Conservation (phyloP, 768 basidiomycete genomes). For the Auriscalpium orientale region DNA sequence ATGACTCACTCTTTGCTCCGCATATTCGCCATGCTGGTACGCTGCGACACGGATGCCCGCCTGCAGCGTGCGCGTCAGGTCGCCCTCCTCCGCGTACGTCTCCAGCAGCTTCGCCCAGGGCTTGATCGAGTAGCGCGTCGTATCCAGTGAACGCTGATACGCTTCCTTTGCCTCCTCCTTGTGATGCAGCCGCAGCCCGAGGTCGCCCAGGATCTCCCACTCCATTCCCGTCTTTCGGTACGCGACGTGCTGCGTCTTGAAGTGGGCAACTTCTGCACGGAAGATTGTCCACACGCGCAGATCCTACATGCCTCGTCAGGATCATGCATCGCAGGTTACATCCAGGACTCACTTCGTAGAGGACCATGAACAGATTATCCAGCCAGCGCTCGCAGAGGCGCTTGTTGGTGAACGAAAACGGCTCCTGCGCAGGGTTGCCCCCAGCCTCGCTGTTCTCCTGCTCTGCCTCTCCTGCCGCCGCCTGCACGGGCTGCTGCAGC, state of each 20-base stretch:
- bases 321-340: background rate
- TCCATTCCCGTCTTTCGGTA: constrained; percentile 95
- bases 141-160: constrained; percentile 89
- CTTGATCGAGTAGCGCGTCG: constrained; percentile 78
- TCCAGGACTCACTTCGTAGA: constrained; percentile 73
- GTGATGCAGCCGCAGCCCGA: constrained; percentile 89
- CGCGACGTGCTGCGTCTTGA: constrained; percentile 96
- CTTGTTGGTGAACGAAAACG: constrained; percentile 94
- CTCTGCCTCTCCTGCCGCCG: constrained; percentile 28
- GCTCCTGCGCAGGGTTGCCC: constrained; percentile 33
- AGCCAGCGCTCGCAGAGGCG: constrained; percentile 96
- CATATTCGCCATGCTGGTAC: constrained; percentile 86
- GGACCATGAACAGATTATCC: constrained; percentile 96
- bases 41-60: constrained; percentile 89
- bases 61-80: constrained; percentile 84
- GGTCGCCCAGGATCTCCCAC: constrained; percentile 97
- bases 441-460: constrained; percentile 19
- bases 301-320: constrained; percentile 45
- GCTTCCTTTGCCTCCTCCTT: constrained; percentile 99
- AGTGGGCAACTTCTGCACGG: constrained; percentile 96
- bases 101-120: constrained; percentile 93
- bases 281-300: constrained; percentile 98
- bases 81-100: constrained; percentile 95
- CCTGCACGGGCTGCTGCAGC: constrained; percentile 37
- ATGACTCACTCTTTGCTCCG: constrained; percentile 72